Conservation (phyloP, 768 basidiomycete genomes). For the Amanita phalloides region DNA sequence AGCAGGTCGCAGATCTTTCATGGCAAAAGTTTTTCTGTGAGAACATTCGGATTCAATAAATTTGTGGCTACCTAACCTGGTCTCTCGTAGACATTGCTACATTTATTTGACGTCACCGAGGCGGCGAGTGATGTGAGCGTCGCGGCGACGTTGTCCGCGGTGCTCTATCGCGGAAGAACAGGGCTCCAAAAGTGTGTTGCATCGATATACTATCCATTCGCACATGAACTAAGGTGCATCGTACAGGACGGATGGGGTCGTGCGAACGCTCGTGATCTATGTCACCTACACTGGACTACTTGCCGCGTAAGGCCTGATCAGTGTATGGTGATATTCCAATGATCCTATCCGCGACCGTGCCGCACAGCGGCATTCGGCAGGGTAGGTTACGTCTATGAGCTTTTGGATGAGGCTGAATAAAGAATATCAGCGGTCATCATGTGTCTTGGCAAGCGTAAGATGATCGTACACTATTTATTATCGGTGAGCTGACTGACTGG, state of each 20-base stretch:
- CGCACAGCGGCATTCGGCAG: slow-evolving; percentile 41
- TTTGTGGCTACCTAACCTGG: not conserved
- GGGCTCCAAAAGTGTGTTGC: slow-evolving; percentile 31
- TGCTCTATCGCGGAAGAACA: slow-evolving; percentile 37
- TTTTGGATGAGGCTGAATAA: not conserved
- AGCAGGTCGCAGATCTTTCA: too few relatives aligned
- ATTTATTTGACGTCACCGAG: slow-evolving; percentile 38
- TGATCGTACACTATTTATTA: not conserved
- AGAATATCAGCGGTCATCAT: slow-evolving; percentile 31
- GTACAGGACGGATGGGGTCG: slow-evolving; percentile 38
- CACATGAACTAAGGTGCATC: not conserved
- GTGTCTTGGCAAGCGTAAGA: slow-evolving; percentile 40
- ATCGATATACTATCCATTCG: not conserved
- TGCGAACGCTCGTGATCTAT: slow-evolving; percentile 37
- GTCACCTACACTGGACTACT: slow-evolving; percentile 44
- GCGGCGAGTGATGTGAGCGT: slow-evolving; percentile 43
- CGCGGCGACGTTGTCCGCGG: slow-evolving; percentile 35
- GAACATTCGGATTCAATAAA: too few relatives aligned
- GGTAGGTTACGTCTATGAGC: slow-evolving; percentile 14
- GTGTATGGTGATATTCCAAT: too few relatives aligned
- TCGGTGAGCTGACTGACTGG: not conserved
- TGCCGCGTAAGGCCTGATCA: slow-evolving; percentile 23
- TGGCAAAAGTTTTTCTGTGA: too few relatives aligned
- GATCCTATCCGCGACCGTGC: slow-evolving; percentile 24
- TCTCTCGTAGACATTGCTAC: slow-evolving; percentile 32